Evolutionary conservation across 2,329 filamentous ascomycete genomes (phyloP).

Genomic region (Paraphaeosphaeria sporulosa): DNA sequence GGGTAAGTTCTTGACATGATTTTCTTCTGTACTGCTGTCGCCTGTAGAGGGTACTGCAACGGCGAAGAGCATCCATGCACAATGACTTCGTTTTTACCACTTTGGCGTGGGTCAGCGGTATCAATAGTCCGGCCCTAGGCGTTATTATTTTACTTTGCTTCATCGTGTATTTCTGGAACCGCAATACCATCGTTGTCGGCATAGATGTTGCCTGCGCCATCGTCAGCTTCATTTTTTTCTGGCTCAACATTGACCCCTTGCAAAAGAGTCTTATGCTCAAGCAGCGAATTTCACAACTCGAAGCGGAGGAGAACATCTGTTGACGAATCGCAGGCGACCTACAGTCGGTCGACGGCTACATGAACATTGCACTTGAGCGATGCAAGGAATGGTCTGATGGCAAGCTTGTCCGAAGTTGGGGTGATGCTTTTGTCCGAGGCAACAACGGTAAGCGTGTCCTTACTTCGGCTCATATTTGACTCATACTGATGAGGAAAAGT

Average conservation of each 20-base stretch:
- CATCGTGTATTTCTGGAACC: no score
- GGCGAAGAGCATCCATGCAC: no score
- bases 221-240: no score
- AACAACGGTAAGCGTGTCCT: conserved; percentile 77
- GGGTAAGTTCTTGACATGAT: conserved; percentile 61
- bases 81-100: no score
- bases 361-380: conserved; percentile 99
- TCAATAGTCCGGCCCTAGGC: no score
- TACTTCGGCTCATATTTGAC: neutral
- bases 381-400: conserved; percentile 92
- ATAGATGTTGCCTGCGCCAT: no score
- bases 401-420: conserved; percentile 80
- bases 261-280: no score
- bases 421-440: conserved; percentile 93
- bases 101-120: no score
- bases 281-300: no score
- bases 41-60: neutral
- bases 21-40: neutral
- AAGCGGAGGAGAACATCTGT: neutral
- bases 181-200: no score
- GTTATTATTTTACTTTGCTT: no score
- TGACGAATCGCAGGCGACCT: conserved; percentile 74
- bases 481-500: neutral
- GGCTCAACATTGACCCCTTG: no score
- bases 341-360: conserved; percentile 97